phyloP scores from a whole-genome alignment of 345 rosid genomes.

The Camelina sativa region DNA sequence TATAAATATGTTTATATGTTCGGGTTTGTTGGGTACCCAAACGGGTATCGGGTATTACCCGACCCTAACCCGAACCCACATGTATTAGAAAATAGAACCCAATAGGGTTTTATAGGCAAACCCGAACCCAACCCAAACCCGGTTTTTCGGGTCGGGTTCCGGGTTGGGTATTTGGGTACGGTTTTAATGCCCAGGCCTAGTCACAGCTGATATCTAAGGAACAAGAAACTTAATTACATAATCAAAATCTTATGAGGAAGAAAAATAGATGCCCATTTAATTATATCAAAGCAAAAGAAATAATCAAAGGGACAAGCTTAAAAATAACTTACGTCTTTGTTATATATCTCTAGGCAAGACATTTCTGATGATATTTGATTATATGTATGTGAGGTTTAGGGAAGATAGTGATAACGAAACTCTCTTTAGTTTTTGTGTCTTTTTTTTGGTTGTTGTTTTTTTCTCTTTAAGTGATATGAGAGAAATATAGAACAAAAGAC shows the following conservation, averaged over 20 bases:
- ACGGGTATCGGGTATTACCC: too few relatives aligned
- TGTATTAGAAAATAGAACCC: too few relatives aligned
- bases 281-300: constrained; percentile 2
- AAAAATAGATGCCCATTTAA: constrained; percentile 1
- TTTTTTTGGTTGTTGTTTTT: background rate
- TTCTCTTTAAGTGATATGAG: constrained; percentile 25
- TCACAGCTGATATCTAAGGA: constrained; percentile 14
- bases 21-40: too few relatives aligned
- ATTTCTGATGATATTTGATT: constrained; percentile 39
- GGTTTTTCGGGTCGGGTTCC: too few relatives aligned
- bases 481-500: constrained; percentile 29
- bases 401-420: constrained; percentile 19
- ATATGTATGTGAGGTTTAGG: constrained; percentile 1
- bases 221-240: constrained; percentile 16
- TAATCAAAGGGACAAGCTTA: constrained; percentile 4
- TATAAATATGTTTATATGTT: too few relatives aligned
- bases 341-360: constrained; percentile 54
- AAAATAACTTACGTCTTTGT: constrained; percentile 54
- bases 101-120: too few relatives aligned
- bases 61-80: too few relatives aligned
- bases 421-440: background rate
- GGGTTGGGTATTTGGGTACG: too few relatives aligned
- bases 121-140: too few relatives aligned
- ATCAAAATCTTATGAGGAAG: background rate
- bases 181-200: too few relatives aligned